phyloP scores from a whole-genome alignment of 148 eudicot species.

The Polygonum aviculare region DNA sequence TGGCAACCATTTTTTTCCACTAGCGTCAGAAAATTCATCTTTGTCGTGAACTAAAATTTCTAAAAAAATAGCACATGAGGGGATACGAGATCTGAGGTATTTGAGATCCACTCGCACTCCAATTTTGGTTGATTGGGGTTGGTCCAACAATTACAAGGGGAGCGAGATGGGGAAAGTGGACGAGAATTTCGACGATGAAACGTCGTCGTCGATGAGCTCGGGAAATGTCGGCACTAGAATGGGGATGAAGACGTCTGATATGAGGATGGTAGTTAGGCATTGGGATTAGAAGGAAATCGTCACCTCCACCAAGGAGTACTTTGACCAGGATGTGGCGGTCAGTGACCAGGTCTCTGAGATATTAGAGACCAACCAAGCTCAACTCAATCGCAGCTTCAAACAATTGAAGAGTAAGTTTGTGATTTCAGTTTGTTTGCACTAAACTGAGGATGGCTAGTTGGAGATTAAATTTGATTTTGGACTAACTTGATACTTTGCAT shows the following conservation, averaged over 20 bases:
- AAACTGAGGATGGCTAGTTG: neutral
- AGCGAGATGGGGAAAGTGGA: constrained; percentile 29
- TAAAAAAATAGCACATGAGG: constrained; percentile 15
- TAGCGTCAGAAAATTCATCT: too few relatives aligned
- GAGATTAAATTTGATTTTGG: constrained; percentile 15
- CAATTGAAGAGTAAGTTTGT: constrained; percentile 56
- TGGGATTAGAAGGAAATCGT: constrained; percentile 77
- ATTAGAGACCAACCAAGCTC: constrained; percentile 85
- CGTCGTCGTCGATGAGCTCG: constrained; percentile 57
- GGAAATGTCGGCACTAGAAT: constrained; percentile 20
- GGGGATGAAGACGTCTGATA: constrained; percentile 37
- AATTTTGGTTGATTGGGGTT: constrained; percentile 23
- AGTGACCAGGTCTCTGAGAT: constrained; percentile 89
- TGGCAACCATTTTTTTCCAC: too few relatives aligned
- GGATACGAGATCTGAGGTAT: constrained; percentile 62
- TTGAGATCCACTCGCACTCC: constrained; percentile 31
- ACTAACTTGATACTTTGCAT: neutral
- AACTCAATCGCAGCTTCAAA: constrained; percentile 78
- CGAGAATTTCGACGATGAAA: constrained; percentile 32
- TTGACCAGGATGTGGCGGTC: constrained; percentile 71
- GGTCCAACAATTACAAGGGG: constrained; percentile 9
- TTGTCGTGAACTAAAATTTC: too few relatives aligned
- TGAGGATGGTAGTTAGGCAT: constrained; percentile 77
- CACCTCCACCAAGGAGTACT: constrained; percentile 57
- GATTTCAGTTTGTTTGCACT: constrained; percentile 2